A percentile compares a stretch with the other conserved stretches of the same genome.
phyloP scores from a whole-genome alignment of 768 basidiomycete species.

The Arthromyces matolae region DNA sequence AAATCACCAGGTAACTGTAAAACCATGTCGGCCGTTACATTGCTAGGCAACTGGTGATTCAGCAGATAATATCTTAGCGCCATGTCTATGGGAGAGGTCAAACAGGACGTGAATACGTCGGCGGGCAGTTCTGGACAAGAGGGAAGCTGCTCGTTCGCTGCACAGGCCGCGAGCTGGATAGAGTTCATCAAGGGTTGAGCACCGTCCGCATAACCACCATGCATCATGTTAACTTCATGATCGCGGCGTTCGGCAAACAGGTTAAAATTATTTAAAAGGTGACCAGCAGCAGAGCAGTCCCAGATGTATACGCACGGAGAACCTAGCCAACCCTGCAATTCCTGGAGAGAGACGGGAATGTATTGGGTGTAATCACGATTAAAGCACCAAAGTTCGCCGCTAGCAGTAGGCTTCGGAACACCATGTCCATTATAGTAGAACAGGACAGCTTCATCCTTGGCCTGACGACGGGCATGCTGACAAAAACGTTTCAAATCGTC shows the following conservation, averaged over 20 bases:
- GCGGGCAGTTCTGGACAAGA: conserved; percentile 96
- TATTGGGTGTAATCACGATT: conserved; percentile 97
- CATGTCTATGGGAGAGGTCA: conserved; percentile 98
- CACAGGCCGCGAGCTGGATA: conserved; percentile 93
- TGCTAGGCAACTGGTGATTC: conserved; percentile 80
- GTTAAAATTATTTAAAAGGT: conserved; percentile 89
- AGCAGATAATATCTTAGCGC: conserved; percentile 92
- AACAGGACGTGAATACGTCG: conserved; percentile 94
- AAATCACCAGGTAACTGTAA: conserved; percentile 95
- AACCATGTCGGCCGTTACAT: conserved; percentile 84
- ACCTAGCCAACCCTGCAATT: conserved; percentile 90
- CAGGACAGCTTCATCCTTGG: conserved; percentile 89
- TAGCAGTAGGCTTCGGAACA: conserved; percentile 93
- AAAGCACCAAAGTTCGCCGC: conserved; percentile 98
- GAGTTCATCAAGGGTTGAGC: conserved; percentile 77
- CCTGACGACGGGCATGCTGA: conserved; percentile 74
- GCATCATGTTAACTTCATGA: conserved; percentile 53
- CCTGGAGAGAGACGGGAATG: conserved; percentile 92
- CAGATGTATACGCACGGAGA: conserved; percentile 97
- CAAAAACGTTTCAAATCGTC: conserved; percentile 92
- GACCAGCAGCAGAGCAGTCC: conserved; percentile 98
- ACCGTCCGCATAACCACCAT: conserved; percentile 59
- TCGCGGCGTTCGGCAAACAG: conserved; percentile 72
- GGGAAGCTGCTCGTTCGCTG: conserved; percentile 85
- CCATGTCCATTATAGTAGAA: conserved; percentile 99